Conservation (phyloP, 202 grass and related monocot genomes). For the Hordeum pubiflorum region DNA sequence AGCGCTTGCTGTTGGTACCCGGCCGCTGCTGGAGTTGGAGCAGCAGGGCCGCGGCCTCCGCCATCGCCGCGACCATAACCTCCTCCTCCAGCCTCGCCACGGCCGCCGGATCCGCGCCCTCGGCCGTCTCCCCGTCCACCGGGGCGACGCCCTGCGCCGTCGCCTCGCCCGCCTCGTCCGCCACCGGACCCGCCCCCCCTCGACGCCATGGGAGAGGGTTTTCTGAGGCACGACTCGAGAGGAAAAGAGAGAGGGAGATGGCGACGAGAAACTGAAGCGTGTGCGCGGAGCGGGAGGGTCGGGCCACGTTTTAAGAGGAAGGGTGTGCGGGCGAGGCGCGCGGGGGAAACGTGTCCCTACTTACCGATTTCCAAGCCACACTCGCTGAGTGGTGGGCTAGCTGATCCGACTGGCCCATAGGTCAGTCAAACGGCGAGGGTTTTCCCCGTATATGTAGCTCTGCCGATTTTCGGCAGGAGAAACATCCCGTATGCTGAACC, state of each 20-base stretch:
- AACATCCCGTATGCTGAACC: too few species aligned
- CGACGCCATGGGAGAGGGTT: slow-evolving; percentile 25
- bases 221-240: background rate
- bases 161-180: background rate
- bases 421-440: background rate
- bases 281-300: background rate
- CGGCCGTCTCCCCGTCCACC: background rate
- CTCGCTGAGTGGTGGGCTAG: background rate
- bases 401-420: too few species aligned
- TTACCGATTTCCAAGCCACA: background rate
- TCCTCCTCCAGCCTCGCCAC: background rate
- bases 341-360: background rate
- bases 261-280: background rate
- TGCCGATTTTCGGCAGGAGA: too few species aligned
- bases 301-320: background rate
- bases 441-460: background rate
- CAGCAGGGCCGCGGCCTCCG: background rate
- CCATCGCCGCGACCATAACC: background rate
- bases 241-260: background rate
- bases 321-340: background rate
- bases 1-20: background rate
- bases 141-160: background rate
- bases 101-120: background rate
- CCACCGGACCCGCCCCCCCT: background rate
- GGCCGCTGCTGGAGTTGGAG: background rate